phyloP scores from a whole-genome alignment of 2,329 filamentous ascomycete species.

The Clonostachys sp. region DNA sequence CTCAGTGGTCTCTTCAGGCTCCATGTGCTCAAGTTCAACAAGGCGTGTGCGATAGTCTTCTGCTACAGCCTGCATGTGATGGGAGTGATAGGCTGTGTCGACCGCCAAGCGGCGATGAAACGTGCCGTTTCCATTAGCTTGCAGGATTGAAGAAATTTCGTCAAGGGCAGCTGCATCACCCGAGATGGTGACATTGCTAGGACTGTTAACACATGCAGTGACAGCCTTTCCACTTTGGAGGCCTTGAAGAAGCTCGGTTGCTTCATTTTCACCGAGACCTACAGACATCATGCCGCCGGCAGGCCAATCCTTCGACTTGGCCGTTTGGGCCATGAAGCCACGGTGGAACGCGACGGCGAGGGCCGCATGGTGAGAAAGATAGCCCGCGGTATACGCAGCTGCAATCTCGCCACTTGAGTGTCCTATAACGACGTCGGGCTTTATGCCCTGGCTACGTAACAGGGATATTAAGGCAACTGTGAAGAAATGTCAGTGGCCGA shows the following conservation, averaged over 20 bases:
- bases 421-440: constrained; percentile 19
- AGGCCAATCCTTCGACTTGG: constrained; percentile 8
- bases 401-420: constrained; percentile 33
- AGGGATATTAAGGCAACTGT: constrained; percentile 28
- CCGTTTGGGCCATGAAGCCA: constrained; percentile 6
- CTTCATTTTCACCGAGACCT: constrained; percentile 17
- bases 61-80: constrained; percentile 14
- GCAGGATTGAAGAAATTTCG: not conserved
- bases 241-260: constrained; percentile 20
- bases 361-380: constrained; percentile 8
- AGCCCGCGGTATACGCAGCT: constrained; percentile 24
- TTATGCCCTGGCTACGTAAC: constrained; percentile 15
- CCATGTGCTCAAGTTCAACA: not conserved
- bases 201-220: constrained; percentile 40
- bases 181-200: constrained; percentile 39
- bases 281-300: constrained; percentile 24
- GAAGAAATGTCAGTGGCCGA: not conserved
- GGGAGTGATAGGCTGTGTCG: constrained; percentile 19
- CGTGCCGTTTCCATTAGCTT: constrained; percentile 3
- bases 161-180: constrained; percentile 27
- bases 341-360: constrained; percentile 3
- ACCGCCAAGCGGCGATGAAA: constrained; percentile 10
- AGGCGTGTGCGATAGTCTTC: not conserved
- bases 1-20: not conserved
- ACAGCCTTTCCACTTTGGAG: constrained; percentile 1